These are phyloP conservation scores for Nitzschia putrida DNA, from an alignment of 108 stramenopile genomes.

Conservation along the genomic window DNA sequence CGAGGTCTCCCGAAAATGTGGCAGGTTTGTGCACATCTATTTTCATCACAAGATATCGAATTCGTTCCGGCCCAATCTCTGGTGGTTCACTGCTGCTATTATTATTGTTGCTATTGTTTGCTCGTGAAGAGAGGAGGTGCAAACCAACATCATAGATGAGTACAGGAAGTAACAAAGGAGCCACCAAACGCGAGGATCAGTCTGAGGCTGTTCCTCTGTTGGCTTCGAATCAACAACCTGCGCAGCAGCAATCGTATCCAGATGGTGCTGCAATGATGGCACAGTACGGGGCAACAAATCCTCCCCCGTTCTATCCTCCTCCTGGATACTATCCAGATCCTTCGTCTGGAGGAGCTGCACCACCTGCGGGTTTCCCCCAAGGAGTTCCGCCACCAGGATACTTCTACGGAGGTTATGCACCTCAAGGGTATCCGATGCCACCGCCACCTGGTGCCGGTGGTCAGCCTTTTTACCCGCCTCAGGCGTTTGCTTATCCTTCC, in stretches of 20 bases:
- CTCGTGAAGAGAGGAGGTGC: too few relatives aligned
- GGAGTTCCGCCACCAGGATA: constrained; percentile 3
- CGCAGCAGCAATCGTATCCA: neutral
- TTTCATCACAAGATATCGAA: too few relatives aligned
- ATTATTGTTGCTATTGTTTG: too few relatives aligned
- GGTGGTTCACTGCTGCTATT: too few relatives aligned
- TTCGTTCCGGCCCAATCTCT: too few relatives aligned
- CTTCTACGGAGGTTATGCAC: constrained; percentile 5
- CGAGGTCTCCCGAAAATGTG: too few relatives aligned
- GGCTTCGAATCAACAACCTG: neutral
- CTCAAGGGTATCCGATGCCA: neutral
- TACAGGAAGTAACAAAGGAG: too few relatives aligned
- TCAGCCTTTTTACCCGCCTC: neutral
- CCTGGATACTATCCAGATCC: constrained; percentile 4
- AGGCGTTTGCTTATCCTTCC: constrained; percentile 1
- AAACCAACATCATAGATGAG: too few relatives aligned
- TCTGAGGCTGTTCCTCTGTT: constrained; percentile 3
- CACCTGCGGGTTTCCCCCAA: neutral
- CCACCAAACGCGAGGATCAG: constrained; percentile 4
- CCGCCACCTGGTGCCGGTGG: neutral
- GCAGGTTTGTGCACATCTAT: too few relatives aligned
- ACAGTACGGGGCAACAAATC: constrained; percentile 8
- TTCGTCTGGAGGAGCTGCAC: neutral
- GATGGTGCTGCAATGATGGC: constrained; percentile 18
- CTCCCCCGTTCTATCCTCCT: neutral